These are phyloP conservation scores for Auricularia auricula-judae DNA, from an alignment of 768 basidiomycete species.

Conservation along the genomic window DNA sequence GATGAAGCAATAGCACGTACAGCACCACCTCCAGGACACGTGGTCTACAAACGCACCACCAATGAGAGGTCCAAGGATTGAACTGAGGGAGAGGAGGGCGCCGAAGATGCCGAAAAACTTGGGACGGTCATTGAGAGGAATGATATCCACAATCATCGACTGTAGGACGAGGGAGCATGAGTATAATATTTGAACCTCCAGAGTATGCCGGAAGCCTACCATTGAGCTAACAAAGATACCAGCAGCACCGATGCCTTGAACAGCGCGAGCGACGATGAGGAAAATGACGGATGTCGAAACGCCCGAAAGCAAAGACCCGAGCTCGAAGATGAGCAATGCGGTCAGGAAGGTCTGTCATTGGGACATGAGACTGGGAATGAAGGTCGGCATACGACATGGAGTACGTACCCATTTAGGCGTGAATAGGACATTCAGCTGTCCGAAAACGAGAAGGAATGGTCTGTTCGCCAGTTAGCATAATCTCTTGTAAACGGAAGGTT, in stretches of 20 bases:
- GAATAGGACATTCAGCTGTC: conserved; percentile 19
- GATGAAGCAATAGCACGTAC: no score
- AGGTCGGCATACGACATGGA: neutral
- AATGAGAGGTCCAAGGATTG: conserved; percentile 23
- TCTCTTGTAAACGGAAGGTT: no score
- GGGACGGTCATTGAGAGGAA: conserved; percentile 1
- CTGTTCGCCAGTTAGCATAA: no score
- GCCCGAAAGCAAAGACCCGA: no score
- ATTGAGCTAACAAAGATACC: conserved; percentile 15
- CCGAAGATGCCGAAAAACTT: conserved; percentile 4
- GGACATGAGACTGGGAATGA: conserved; percentile 15
- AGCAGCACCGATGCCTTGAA: conserved; percentile 22
- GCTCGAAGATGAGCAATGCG: conserved; percentile 18
- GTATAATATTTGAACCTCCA: fast-evolving
- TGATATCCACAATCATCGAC: conserved; percentile 6
- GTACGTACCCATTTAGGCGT: conserved; percentile 16
- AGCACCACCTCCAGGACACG: conserved; percentile 23
- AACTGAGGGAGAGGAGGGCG: conserved; percentile 18
- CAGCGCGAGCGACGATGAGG: conserved; percentile 17
- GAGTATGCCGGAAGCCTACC: neutral
- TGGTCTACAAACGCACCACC: conserved; percentile 25
- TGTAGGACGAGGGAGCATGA: neutral
- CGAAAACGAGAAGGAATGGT: conserved; percentile 18
- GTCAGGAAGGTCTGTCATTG: conserved; percentile 23
- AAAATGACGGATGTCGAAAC: no score